These are phyloP conservation scores for Dactylellina sp. DNA, from an alignment of 2,329 filamentous ascomycete species.

Conservation along the genomic window DNA sequence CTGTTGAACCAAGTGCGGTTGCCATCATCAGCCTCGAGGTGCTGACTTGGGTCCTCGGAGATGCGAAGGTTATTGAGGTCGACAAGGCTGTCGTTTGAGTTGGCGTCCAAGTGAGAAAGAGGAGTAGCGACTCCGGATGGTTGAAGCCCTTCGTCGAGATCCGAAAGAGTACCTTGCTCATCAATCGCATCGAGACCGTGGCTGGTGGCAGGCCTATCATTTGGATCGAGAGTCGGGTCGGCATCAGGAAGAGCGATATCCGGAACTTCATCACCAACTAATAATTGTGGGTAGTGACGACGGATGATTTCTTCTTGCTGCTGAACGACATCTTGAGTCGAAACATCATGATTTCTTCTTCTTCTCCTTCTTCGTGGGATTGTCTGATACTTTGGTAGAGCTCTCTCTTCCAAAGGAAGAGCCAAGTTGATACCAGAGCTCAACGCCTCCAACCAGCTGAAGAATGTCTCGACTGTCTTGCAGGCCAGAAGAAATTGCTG, in stretches of 20 bases:
- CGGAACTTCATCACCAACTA: constrained; percentile 32
- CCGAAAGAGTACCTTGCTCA: constrained; percentile 51
- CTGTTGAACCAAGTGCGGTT: constrained; percentile 38
- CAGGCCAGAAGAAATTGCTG: constrained; percentile 80
- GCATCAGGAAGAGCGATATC: constrained; percentile 17
- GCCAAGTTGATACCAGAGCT: constrained; percentile 81
- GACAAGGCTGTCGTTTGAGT: constrained; percentile 29
- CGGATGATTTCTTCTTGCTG: constrained; percentile 59
- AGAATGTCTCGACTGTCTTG: constrained; percentile 73
- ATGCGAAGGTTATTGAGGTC: constrained; percentile 45
- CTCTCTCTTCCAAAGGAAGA: constrained; percentile 76
- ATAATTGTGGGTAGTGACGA: constrained; percentile 54
- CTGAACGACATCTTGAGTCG: constrained; percentile 34
- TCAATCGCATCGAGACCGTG: constrained; percentile 54
- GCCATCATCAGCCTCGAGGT: constrained; percentile 13
- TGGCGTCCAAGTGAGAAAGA: constrained; percentile 25
- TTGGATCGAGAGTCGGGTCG: constrained; percentile 41
- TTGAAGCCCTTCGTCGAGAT: constrained; percentile 48
- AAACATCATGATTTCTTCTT: constrained; percentile 42
- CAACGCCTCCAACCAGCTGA: constrained; percentile 76
- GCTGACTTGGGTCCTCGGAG: constrained; percentile 21
- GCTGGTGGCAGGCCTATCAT: constrained; percentile 40
- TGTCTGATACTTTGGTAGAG: constrained; percentile 73
- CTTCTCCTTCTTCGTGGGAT: constrained; percentile 66
- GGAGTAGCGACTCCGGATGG: constrained; percentile 38